A percentile compares a stretch with the other conserved stretches of the same genome.
Evolutionary conservation across 192 early-diverging fungal genomes (phyloP).

Genomic region (Dissophora globulifera): DNA sequence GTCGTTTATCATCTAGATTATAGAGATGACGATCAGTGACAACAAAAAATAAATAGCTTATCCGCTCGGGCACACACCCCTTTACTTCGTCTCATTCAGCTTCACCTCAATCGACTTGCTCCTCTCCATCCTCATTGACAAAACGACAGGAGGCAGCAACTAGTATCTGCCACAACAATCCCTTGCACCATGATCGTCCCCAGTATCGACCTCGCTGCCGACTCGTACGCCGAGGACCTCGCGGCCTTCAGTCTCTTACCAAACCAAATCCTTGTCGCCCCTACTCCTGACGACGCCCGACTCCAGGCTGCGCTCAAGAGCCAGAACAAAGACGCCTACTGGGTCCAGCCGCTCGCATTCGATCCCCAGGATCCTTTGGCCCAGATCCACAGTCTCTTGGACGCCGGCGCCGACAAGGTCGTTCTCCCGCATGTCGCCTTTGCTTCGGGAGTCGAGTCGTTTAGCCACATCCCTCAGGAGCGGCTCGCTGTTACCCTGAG

Average conservation of each 20-base stretch:
- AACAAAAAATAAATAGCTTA: too few relatives aligned
- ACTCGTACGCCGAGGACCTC: constrained; percentile 14
- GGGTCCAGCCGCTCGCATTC: constrained; percentile 50
- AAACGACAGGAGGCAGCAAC: background rate
- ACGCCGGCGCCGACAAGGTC: constrained; percentile 60
- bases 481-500: constrained; percentile 53
- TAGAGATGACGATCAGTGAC: background rate
- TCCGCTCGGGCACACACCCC: background rate
- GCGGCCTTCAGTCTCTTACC: constrained; percentile 24
- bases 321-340: constrained; percentile 51
- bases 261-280: constrained; percentile 45
- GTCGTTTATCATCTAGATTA: too few relatives aligned
- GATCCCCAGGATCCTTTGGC: constrained; percentile 52
- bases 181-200: constrained; percentile 36
- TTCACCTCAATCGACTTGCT: background rate
- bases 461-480: constrained; percentile 51
- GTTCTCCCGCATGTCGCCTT: constrained; percentile 50
- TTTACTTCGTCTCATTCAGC: background rate
- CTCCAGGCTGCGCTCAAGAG: constrained; percentile 40
- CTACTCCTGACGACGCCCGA: constrained; percentile 33
- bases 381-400: constrained; percentile 56
- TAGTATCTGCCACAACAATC: too few relatives aligned
- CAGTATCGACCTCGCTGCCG: constrained; percentile 39
- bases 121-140: background rate
- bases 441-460: constrained; percentile 22